phyloP scores from a whole-genome alignment of 2,329 filamentous ascomycete genomes.

The Aureobasidium uvarum region DNA sequence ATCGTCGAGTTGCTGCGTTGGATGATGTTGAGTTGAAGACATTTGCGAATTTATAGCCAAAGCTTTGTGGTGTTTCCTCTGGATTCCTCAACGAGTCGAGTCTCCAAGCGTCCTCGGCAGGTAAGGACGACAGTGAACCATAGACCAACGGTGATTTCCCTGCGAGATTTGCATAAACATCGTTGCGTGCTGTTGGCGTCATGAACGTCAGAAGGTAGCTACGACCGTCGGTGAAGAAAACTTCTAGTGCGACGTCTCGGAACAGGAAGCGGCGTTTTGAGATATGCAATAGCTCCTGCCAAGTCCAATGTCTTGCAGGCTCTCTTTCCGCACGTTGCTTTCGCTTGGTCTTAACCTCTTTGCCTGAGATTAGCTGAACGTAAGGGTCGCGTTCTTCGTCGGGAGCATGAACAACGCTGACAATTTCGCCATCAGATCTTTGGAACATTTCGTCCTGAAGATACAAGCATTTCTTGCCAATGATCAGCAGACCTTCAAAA shows the following conservation, averaged over 20 bases:
- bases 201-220: conserved; percentile 91
- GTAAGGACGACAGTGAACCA: conserved; percentile 55
- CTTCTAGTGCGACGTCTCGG: conserved; percentile 91
- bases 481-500: conserved; percentile 86
- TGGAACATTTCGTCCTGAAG: conserved; percentile 97
- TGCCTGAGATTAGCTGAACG: conserved; percentile 84
- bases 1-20: conserved; percentile 82
- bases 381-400: conserved; percentile 91
- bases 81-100: conserved; percentile 76
- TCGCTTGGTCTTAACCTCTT: conserved; percentile 61
- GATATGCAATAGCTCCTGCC: conserved; percentile 90
- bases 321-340: conserved; percentile 53
- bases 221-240: conserved; percentile 95
- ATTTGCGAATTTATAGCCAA: conserved; percentile 87
- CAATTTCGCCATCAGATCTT: conserved; percentile 89
- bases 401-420: conserved; percentile 93
- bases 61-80: conserved; percentile 61
- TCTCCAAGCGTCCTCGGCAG: conserved; percentile 85
- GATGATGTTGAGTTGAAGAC: conserved; percentile 82
- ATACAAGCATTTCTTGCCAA: conserved; percentile 89
- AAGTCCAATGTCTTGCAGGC: conserved; percentile 86
- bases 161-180: conserved; percentile 73
- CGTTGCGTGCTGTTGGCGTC: conserved; percentile 70
- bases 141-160: conserved; percentile 74
- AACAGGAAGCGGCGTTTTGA: conserved; percentile 95